A percentile compares a stretch with the other conserved stretches of the same genome.
Evolutionary conservation across 2,329 filamentous ascomycete genomes (phyloP).

Genomic region (Fusarium bulbicola): DNA sequence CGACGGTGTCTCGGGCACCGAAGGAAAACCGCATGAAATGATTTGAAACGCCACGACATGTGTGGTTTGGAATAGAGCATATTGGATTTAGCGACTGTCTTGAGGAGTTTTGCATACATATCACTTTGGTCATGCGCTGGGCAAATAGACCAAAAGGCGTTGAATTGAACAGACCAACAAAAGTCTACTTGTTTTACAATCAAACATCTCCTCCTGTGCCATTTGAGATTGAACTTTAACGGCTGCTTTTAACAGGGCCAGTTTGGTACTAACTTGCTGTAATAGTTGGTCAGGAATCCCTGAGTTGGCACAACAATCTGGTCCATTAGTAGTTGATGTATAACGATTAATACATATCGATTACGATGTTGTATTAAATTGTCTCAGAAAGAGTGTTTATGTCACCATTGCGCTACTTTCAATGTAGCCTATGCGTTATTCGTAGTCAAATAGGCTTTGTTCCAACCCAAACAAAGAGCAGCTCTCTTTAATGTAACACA

Average conservation of each 20-base stretch:
- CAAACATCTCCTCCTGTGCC: background rate
- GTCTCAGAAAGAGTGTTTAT: background rate
- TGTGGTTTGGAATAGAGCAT: conserved; percentile 25
- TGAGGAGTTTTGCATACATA: conserved; percentile 26
- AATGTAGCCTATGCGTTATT: background rate
- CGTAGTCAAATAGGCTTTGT: background rate
- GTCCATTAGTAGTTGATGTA: background rate
- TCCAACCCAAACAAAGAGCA: background rate
- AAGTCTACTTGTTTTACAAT: conserved; percentile 11
- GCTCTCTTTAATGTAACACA: background rate
- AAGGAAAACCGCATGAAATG: conserved; percentile 29
- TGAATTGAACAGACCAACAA: conserved; percentile 21
- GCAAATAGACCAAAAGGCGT: conserved; percentile 34
- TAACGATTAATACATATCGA: background rate
- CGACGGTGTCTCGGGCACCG: conserved; percentile 29
- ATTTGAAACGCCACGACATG: conserved; percentile 19
- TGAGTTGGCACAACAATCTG: background rate
- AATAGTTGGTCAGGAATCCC: background rate
- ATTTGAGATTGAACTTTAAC: background rate
- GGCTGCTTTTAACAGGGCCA: background rate
- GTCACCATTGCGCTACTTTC: background rate
- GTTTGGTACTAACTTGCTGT: background rate
- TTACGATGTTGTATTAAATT: background rate
- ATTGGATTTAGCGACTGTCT: conserved; percentile 38
- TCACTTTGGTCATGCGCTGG: conserved; percentile 24